phyloP scores from a whole-genome alignment of 306 rosid species.

The Ammopiptanthus mongolicus region DNA sequence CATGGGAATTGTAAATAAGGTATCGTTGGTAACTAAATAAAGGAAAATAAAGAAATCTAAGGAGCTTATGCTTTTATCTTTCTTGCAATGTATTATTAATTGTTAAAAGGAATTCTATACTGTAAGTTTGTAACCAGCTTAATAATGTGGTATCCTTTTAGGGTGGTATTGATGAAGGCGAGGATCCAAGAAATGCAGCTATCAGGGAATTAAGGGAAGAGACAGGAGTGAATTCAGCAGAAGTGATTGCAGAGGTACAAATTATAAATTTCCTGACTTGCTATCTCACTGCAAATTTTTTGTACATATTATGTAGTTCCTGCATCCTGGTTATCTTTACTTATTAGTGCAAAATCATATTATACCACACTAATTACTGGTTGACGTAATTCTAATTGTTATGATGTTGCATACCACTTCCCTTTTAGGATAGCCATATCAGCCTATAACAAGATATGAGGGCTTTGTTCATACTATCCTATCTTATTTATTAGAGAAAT shows the following conservation, averaged over 20 bases:
- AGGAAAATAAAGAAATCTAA: neutral
- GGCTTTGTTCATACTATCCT: neutral
- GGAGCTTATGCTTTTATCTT: neutral
- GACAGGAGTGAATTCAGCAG: slow-evolving; percentile 83
- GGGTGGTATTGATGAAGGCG: slow-evolving; percentile 92
- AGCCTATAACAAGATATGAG: neutral
- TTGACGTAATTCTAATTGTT: neutral
- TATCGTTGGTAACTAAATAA: neutral
- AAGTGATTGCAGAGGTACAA: slow-evolving; percentile 69
- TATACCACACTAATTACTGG: neutral
- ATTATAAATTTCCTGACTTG: slow-evolving; percentile 8
- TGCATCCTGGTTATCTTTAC: neutral
- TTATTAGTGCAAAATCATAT: neutral
- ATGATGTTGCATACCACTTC: neutral
- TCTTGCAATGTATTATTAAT: neutral
- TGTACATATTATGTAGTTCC: neutral
- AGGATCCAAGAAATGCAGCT: slow-evolving; percentile 78
- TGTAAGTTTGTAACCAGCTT: neutral
- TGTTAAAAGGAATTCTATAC: neutral
- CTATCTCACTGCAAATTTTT: neutral
- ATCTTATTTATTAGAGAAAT: neutral
- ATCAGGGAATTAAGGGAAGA: slow-evolving; percentile 82
- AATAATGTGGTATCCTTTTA: slow-evolving; percentile 9
- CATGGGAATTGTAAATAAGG: neutral
- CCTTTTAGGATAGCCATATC: neutral